A percentile compares a stretch with the other conserved stretches of the same genome.
These are phyloP conservation scores for Pleurotus djamor DNA, from an alignment of 768 basidiomycete genomes.

Conservation along the genomic window DNA sequence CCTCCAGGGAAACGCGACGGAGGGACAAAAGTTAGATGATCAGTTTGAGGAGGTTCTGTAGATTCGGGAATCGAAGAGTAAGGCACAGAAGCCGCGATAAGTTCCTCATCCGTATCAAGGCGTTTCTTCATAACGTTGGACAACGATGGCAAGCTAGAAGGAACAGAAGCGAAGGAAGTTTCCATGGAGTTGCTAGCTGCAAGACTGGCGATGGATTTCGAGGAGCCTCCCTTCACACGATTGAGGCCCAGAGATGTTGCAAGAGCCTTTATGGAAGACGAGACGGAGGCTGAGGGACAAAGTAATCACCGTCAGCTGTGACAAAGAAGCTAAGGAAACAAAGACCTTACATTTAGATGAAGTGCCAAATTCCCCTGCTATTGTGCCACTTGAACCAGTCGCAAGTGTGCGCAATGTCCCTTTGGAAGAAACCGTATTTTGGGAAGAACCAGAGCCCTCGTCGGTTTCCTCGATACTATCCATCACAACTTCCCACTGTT, in stretches of 20 bases:
- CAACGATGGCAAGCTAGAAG: slow-evolving; percentile 11
- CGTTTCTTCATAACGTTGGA: slow-evolving; percentile 10
- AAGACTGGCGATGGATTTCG: slow-evolving; percentile 19
- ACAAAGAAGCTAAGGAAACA: no score
- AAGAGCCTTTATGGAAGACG: slow-evolving; percentile 73
- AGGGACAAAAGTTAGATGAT: slow-evolving; percentile 46
- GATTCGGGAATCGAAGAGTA: slow-evolving; percentile 37
- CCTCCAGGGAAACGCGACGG: slow-evolving; percentile 16
- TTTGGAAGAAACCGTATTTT: slow-evolving; percentile 42
- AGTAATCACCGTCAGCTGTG: not conserved
- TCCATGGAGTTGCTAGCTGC: slow-evolving; percentile 19
- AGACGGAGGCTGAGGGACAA: slow-evolving; percentile 42
- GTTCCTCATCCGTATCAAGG: slow-evolving; percentile 28
- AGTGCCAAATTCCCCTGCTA: slow-evolving; percentile 72
- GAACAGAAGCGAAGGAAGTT: slow-evolving; percentile 19
- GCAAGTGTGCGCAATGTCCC: slow-evolving; percentile 32
- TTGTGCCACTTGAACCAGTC: slow-evolving; percentile 22
- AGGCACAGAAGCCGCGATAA: slow-evolving; percentile 36
- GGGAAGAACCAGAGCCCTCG: slow-evolving; percentile 46
- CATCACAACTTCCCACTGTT: slow-evolving; percentile 88
- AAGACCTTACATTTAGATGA: slow-evolving; percentile 54
- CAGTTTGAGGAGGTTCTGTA: slow-evolving; percentile 37
- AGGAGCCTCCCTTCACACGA: slow-evolving; percentile 34
- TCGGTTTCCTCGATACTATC: slow-evolving; percentile 73
- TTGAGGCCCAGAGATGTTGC: slow-evolving; percentile 77